Evolutionary conservation across 83 land plant genomes (phyloP).

Genomic region (Picea abies): DNA sequence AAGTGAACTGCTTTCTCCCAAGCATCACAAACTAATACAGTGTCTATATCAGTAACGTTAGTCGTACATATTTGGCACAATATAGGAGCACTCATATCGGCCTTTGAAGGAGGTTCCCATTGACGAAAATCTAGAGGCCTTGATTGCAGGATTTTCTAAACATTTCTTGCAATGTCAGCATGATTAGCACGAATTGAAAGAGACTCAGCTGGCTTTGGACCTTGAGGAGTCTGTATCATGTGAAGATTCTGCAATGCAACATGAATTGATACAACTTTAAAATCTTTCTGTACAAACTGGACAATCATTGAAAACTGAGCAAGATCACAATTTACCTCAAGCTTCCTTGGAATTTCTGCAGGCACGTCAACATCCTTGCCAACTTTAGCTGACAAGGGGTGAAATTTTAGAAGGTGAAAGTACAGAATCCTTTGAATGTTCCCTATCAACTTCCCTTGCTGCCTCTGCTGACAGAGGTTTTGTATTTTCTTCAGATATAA

Average conservation of each 20-base stretch:
- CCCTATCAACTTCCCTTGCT: neutral
- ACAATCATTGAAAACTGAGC: constrained; percentile 1
- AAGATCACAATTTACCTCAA: constrained; percentile 19
- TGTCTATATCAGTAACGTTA: constrained; percentile 45
- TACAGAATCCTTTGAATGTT: constrained; percentile 4
- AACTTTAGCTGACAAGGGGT: constrained; percentile 16
- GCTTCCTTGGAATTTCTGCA: constrained; percentile 17
- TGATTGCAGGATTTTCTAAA: constrained; percentile 52
- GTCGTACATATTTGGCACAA: constrained; percentile 68
- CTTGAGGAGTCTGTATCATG: constrained; percentile 17
- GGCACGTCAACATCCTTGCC: constrained; percentile 25
- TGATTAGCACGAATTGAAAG: constrained; percentile 27
- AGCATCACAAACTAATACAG: constrained; percentile 75
- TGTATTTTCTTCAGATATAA: constrained; percentile 3
- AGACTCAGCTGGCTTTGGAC: constrained; percentile 19
- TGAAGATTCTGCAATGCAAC: constrained; percentile 16
- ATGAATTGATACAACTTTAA: constrained; percentile 26
- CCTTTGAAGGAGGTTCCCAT: constrained; percentile 59
- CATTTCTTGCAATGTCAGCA: constrained; percentile 44
- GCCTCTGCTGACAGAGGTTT: neutral
- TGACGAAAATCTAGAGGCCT: constrained; percentile 29
- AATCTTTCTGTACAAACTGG: constrained; percentile 19
- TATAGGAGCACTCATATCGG: constrained; percentile 62
- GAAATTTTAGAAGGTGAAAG: constrained; percentile 5
- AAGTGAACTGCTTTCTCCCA: constrained; percentile 83